A percentile compares a stretch with the other conserved stretches of the same genome.
phyloP scores from a whole-genome alignment of 1,284 basidiomycete genomes.

The Sutorius eximius region DNA sequence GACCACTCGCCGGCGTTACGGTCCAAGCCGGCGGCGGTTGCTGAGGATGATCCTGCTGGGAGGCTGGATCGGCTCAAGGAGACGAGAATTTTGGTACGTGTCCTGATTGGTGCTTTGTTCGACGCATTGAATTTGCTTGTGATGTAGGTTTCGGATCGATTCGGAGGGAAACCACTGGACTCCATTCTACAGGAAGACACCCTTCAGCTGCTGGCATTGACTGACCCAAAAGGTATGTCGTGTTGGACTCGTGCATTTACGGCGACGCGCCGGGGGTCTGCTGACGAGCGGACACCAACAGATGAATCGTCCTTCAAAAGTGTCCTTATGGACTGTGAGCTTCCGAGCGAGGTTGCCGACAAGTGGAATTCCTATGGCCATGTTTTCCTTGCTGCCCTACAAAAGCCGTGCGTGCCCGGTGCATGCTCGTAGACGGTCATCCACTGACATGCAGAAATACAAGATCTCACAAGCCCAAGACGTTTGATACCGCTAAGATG shows the following conservation, averaged over 20 bases:
- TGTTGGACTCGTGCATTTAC: neutral
- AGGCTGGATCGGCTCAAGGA: constrained; percentile 22
- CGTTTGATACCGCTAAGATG: constrained; percentile 22
- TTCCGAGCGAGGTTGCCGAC: constrained; percentile 6
- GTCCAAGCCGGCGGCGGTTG: neutral
- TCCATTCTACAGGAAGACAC: constrained; percentile 28
- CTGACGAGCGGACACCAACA: constrained; percentile 10
- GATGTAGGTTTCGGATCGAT: constrained; percentile 19
- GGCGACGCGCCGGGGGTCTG: neutral
- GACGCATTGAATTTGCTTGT: neutral
- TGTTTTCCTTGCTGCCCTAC: constrained; percentile 21
- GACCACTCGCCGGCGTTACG: neutral
- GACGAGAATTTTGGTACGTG: constrained; percentile 19
- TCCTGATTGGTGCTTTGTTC: neutral
- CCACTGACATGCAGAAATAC: constrained; percentile 1
- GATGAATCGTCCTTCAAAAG: constrained; percentile 14
- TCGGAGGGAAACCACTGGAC: neutral
- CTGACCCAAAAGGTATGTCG: constrained; percentile 20
- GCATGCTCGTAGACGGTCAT: neutral
- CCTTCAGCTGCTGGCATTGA: constrained; percentile 26
- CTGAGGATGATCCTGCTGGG: constrained; percentile 14
- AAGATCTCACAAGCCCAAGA: constrained; percentile 5
- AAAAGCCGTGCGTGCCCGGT: constrained; percentile 21
- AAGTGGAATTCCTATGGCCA: constrained; percentile 28
- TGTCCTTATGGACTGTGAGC: constrained; percentile 25